Percentiles rank a stretch among this genome's conserved stretches.
phyloP scores from a whole-genome alignment of 73 alveolate genomes.

The Tetrahymena thermophila region DNA sequence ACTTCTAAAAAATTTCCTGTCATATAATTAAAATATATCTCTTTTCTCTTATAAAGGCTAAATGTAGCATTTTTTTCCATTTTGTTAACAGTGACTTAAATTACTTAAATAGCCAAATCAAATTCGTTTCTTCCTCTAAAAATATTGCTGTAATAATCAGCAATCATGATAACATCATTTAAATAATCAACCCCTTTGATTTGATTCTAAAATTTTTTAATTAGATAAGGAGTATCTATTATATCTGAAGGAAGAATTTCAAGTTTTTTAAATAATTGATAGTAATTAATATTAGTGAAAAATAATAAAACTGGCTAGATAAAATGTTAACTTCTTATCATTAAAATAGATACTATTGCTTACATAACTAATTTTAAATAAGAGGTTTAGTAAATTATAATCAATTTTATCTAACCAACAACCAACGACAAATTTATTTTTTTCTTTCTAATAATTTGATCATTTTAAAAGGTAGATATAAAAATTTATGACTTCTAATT shows the following conservation, averaged over 20 bases:
- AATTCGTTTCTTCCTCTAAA: not conserved
- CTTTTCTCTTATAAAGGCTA: not conserved
- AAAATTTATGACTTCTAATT: no score
- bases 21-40: not conserved
- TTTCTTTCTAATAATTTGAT: not conserved
- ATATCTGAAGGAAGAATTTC: not conserved
- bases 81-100: not conserved
- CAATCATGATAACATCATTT: no score
- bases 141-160: not conserved
- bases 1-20: not conserved
- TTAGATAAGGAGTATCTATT: not conserved
- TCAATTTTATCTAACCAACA: no score
- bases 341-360: not conserved
- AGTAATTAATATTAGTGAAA: not conserved
- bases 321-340: no score
- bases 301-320: not conserved
- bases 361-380: not conserved
- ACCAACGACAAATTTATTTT: not conserved
- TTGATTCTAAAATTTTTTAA: no score
- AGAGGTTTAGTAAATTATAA: not conserved
- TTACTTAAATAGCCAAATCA: not conserved
- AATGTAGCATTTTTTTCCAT: not conserved
- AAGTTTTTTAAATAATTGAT: not conserved
- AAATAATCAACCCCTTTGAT: not conserved
- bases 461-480: not conserved